A percentile compares a stretch with the other conserved stretches of the same genome.
Conservation (phyloP, 2,329 filamentous ascomycete genomes). For the Paraphaeosphaeria minitans region DNA sequence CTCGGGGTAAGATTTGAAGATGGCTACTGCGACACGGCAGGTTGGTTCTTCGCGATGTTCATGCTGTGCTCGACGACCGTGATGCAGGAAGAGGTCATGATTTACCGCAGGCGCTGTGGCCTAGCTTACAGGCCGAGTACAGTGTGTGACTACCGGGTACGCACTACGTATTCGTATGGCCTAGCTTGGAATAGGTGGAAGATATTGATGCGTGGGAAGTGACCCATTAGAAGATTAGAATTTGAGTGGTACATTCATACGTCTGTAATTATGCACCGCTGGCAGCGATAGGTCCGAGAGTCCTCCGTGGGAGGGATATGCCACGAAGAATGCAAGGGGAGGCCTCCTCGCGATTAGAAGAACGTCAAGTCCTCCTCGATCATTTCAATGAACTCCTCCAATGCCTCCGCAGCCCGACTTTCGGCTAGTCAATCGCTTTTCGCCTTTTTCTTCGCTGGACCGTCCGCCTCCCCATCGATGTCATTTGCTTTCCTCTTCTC, state of each 20-base stretch:
- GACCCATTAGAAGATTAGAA: too few species aligned
- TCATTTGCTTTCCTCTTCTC: conserved; percentile 18
- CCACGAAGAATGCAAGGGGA: background rate
- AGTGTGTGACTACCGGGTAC: too few species aligned
- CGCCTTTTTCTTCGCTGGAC: conserved; percentile 11
- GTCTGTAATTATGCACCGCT: too few species aligned
- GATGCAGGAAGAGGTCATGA: too few species aligned
- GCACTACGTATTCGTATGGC: too few species aligned
- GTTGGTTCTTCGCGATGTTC: too few species aligned
- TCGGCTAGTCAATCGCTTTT: conserved; percentile 15
- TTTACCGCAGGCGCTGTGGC: too few species aligned
- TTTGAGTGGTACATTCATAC: too few species aligned
- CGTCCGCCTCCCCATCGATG: conserved; percentile 3
- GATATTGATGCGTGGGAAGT: too few species aligned
- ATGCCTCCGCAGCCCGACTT: background rate
- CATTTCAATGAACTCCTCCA: conserved; percentile 1
- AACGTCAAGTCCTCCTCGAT: background rate
- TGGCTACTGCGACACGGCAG: background rate
- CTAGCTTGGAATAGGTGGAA: too few species aligned
- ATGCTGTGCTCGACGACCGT: background rate
- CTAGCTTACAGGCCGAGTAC: too few species aligned
- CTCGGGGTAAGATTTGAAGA: background rate
- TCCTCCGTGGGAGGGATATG: background rate
- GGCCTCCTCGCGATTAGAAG: background rate
- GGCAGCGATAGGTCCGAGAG: too few species aligned